phyloP scores from a whole-genome alignment of 129 eudicot species.

The Flaveria brownii region DNA sequence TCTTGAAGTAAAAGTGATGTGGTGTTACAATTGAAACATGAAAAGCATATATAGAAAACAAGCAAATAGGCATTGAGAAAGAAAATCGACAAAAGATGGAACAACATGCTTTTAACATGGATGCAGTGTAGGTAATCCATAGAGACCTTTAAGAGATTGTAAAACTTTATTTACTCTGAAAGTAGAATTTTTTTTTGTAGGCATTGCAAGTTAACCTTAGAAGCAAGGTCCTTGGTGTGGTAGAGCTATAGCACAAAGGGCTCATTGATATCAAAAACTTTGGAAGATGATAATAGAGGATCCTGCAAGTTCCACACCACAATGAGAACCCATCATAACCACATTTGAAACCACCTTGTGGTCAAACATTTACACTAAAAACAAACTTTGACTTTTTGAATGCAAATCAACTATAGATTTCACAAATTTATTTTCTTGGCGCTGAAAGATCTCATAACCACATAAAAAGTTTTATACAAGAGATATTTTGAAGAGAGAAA shows the following conservation, averaged over 20 bases:
- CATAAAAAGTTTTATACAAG: no score
- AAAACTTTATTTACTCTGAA: background rate
- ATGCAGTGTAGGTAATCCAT: background rate
- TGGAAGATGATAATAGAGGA: constrained; percentile 1
- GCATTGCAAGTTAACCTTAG: background rate
- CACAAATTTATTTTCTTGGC: background rate
- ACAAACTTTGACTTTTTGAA: background rate
- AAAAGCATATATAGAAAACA: background rate
- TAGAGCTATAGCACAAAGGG: background rate
- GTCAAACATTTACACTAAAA: background rate
- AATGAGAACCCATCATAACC: background rate
- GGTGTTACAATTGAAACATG: background rate
- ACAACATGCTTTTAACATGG: background rate
- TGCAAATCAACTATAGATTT: background rate
- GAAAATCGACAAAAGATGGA: background rate
- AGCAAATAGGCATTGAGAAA: background rate
- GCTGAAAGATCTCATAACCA: no score
- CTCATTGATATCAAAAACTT: constrained; percentile 3
- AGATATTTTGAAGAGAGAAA: no score
- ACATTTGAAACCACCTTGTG: background rate
- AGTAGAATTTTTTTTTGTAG: background rate
- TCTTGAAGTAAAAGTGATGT: background rate
- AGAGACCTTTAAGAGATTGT: background rate
- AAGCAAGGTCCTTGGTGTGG: background rate
- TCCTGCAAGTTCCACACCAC: constrained; percentile 1